phyloP scores from a whole-genome alignment of 2,329 filamentous ascomycete species.

The Stachybotrys echinatus region DNA sequence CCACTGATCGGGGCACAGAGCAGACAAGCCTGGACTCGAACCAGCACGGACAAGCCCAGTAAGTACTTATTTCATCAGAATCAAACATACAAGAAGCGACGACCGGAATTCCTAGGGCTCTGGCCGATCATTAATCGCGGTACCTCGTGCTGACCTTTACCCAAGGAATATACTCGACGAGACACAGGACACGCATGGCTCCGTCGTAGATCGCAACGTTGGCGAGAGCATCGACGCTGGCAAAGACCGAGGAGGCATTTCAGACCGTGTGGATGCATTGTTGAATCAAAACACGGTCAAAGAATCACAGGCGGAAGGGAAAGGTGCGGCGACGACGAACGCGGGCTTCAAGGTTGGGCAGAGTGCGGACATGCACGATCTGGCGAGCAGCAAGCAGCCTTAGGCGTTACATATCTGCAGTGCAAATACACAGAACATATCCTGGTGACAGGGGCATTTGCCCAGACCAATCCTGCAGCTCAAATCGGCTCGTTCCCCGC shows the following conservation, averaged over 20 bases:
- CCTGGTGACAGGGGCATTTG: neutral
- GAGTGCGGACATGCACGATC: conserved; percentile 3
- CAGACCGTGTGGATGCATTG: conserved; percentile 4
- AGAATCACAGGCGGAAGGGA: neutral
- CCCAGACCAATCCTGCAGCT: neutral
- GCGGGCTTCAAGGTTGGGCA: conserved; percentile 5
- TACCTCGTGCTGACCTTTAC: neutral
- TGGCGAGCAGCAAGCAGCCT: conserved; percentile 8
- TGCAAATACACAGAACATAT: neutral
- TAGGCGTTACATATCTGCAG: neutral
- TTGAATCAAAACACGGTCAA: conserved; percentile 1
- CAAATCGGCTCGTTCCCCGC: neutral
- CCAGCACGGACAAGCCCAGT: conserved; percentile 7
- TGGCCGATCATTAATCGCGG: too few relatives aligned
- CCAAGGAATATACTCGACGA: conserved; percentile 8
- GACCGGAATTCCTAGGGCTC: too few relatives aligned
- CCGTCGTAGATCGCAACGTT: conserved; percentile 3
- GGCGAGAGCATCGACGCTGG: conserved; percentile 5
- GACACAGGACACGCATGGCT: conserved; percentile 5
- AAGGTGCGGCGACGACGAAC: neutral
- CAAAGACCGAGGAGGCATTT: conserved; percentile 1
- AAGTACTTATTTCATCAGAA: neutral
- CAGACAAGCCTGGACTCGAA: conserved; percentile 3
- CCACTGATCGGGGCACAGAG: conserved; percentile 4
- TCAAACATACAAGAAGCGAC: too few relatives aligned